Conservation (phyloP, 2,329 filamentous ascomycete species). For the Xylogone sp. region DNA sequence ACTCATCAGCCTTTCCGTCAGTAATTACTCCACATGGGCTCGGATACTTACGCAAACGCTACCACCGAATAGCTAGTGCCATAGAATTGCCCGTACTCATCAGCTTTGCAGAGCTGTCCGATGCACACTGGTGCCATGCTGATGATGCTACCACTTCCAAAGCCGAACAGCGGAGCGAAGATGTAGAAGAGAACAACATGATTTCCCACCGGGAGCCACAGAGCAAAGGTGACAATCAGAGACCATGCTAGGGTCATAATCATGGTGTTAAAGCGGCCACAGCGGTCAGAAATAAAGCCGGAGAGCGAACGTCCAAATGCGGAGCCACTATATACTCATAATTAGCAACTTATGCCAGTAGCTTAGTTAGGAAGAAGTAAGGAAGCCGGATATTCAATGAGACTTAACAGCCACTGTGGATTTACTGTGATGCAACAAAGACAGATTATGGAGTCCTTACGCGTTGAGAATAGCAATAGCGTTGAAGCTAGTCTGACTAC, state of each 20-base stretch:
- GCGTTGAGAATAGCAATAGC: constrained; percentile 82
- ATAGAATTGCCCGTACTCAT: constrained; percentile 25
- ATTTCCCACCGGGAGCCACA: constrained; percentile 21
- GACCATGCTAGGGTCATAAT: constrained; percentile 18
- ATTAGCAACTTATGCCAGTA: background rate
- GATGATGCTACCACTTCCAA: constrained; percentile 25
- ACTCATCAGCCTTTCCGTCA: background rate
- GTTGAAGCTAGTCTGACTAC: constrained; percentile 65
- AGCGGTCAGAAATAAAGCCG: constrained; percentile 20
- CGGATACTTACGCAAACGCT: constrained; percentile 26
- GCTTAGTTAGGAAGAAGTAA: background rate
- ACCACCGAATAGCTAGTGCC: constrained; percentile 24
- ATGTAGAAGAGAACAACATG: constrained; percentile 22
- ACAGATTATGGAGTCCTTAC: constrained; percentile 11
- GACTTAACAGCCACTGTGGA: no score
- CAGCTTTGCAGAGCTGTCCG: constrained; percentile 23
- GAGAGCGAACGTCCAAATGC: constrained; percentile 19
- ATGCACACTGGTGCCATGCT: constrained; percentile 25
- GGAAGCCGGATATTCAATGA: background rate
- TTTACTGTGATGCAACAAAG: no score
- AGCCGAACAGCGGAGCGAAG: constrained; percentile 25
- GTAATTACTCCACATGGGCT: no score
- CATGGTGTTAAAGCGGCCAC: constrained; percentile 23
- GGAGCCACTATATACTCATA: constrained; percentile 15
- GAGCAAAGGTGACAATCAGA: constrained; percentile 14